Conservation (phyloP, 2,329 filamentous ascomycete species). For the Cytospora piceae region DNA sequence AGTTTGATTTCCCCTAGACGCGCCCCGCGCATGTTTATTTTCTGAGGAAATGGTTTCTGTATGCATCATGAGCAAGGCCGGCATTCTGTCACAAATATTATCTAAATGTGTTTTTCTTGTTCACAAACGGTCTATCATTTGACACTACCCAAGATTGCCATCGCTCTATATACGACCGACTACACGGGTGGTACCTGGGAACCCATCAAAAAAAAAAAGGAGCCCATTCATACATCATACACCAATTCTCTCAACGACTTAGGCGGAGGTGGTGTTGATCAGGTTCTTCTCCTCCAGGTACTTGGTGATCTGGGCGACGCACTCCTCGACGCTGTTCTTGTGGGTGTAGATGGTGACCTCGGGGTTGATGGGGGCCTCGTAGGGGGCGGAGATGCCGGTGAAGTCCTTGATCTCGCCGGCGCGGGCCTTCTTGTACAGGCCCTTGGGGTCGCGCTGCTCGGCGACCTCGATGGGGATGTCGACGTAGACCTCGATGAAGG, state of each 20-base stretch:
- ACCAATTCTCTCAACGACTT: background rate
- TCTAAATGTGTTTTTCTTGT: conserved; percentile 8
- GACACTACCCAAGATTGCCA: conserved; percentile 5
- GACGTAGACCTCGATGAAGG: conserved; percentile 92
- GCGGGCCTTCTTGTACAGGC: conserved; percentile 94
- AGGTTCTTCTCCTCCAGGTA: conserved; percentile 76
- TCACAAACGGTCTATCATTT: conserved; percentile 6
- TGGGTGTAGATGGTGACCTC: conserved; percentile 88
- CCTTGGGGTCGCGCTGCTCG: conserved; percentile 95
- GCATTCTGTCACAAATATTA: conserved; percentile 23
- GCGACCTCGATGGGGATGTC: conserved; percentile 90
- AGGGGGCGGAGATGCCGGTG: conserved; percentile 92
- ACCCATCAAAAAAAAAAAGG: background rate
- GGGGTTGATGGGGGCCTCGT: conserved; percentile 83
- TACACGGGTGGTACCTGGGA: background rate
- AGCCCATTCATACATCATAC: background rate
- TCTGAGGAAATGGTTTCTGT: conserved; percentile 17
- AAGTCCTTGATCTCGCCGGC: conserved; percentile 96
- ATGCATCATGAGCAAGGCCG: conserved; percentile 21
- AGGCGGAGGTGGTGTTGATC: conserved; percentile 39
- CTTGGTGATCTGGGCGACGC: conserved; percentile 79
- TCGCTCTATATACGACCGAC: conserved; percentile 16
- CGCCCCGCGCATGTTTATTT: background rate
- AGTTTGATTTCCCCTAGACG: conserved; percentile 72
- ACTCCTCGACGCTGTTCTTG: conserved; percentile 83